These are phyloP conservation scores for Monosporozyma solicola DNA, from an alignment of 805 yeast species.

Conservation along the genomic window DNA sequence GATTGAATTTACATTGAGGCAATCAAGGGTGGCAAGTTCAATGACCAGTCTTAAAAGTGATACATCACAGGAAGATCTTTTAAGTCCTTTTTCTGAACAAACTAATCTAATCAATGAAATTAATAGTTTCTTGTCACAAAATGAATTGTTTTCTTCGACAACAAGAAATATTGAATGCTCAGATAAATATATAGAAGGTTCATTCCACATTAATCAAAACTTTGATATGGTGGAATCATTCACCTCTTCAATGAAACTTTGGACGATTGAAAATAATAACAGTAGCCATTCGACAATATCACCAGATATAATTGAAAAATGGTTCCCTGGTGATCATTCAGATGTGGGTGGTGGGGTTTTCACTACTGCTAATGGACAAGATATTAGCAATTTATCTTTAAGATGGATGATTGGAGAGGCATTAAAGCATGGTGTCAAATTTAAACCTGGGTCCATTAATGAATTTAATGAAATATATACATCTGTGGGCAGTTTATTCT, in stretches of 20 bases:
- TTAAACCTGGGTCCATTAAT: slow-evolving; percentile 34
- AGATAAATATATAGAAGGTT: slow-evolving; percentile 7
- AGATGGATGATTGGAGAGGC: slow-evolving; percentile 57
- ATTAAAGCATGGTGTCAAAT: slow-evolving; percentile 39
- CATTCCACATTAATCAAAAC: not conserved
- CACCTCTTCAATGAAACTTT: not conserved
- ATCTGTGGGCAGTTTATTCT: slow-evolving; percentile 34
- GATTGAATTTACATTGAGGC: slow-evolving; percentile 2
- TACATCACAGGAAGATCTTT: not conserved
- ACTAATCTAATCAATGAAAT: not conserved
- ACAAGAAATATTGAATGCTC: slow-evolving; percentile 3
- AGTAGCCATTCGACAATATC: not conserved
- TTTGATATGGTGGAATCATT: not conserved
- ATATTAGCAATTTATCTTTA: slow-evolving; percentile 45
- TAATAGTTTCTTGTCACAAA: slow-evolving; percentile 1
- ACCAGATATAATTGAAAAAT: not conserved
- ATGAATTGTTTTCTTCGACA: not conserved
- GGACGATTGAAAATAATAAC: not conserved
- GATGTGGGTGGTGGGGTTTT: slow-evolving; percentile 24
- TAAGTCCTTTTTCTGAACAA: not conserved
- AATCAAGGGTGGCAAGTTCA: not conserved
- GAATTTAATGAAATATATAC: slow-evolving; percentile 36
- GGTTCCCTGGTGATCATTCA: not conserved
- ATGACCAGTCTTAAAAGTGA: not conserved
- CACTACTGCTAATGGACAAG: slow-evolving; percentile 30